Evolutionary conservation across 257 asterid genomes (phyloP).

Genomic region (Plectranthus barbatus): DNA sequence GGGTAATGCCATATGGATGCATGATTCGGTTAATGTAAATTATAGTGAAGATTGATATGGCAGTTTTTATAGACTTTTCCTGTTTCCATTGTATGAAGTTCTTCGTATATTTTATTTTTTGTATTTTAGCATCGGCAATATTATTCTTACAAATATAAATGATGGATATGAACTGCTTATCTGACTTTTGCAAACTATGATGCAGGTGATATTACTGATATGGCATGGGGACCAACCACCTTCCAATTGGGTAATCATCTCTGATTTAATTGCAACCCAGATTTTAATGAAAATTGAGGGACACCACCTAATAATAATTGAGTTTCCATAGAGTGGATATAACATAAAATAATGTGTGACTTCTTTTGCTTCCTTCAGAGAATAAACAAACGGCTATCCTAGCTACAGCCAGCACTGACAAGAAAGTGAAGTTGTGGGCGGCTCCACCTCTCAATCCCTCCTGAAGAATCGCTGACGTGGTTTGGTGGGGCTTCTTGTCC

Average conservation of each 20-base stretch:
- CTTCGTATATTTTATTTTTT: background rate
- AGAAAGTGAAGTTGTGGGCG: constrained; percentile 93
- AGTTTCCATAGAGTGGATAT: too few species aligned
- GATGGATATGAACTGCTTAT: background rate
- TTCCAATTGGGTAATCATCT: constrained; percentile 47
- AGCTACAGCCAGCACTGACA: constrained; percentile 80
- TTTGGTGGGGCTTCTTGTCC: background rate
- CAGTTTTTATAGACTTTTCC: too few species aligned
- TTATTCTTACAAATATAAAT: background rate
- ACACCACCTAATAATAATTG: too few species aligned
- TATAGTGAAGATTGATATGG: too few species aligned
- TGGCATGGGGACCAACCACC: constrained; percentile 77
- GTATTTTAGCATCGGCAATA: background rate
- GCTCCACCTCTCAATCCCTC: constrained; percentile 43
- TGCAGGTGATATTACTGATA: constrained; percentile 80
- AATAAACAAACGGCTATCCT: constrained; percentile 36
- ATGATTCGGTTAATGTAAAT: background rate
- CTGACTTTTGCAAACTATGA: constrained; percentile 8
- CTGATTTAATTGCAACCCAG: too few species aligned
- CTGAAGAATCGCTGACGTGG: background rate
- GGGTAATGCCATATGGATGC: background rate
- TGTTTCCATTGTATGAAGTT: background rate
- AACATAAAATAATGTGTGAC: too few species aligned
- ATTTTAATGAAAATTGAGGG: too few species aligned
- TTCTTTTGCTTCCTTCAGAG: constrained; percentile 35